These are phyloP conservation scores for Selaginella moellendorffii DNA, from an alignment of 75 land plant genomes.

Conservation along the genomic window DNA sequence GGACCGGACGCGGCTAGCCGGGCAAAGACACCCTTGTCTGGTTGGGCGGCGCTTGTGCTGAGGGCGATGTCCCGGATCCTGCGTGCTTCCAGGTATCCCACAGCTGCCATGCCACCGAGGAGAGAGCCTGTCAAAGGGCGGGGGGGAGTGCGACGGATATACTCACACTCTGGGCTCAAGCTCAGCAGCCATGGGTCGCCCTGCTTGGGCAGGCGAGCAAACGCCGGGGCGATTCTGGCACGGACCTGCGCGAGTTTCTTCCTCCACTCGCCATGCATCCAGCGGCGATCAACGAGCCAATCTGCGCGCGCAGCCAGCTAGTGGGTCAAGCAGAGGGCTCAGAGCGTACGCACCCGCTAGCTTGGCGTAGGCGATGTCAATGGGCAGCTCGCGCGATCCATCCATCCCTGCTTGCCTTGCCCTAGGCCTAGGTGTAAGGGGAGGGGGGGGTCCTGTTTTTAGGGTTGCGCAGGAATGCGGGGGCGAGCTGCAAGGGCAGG, in stretches of 20 bases:
- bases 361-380: conserved; percentile 73
- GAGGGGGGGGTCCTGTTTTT: too few species aligned
- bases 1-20: too few species aligned
- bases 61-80: conserved; percentile 41
- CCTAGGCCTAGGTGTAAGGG: too few species aligned
- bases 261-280: conserved; percentile 76
- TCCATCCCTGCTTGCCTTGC: neutral
- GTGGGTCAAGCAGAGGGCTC: neutral
- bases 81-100: conserved; percentile 79
- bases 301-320: conserved; percentile 22
- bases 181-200: conserved; percentile 56
- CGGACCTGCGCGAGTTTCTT: conserved; percentile 43
- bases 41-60: conserved; percentile 39
- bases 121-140: too few species aligned
- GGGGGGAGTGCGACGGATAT: too few species aligned
- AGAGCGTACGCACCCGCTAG: conserved; percentile 27
- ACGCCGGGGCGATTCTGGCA: conserved; percentile 35
- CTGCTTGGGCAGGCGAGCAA: conserved; percentile 46
- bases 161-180: conserved; percentile 49
- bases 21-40: conserved; percentile 78
- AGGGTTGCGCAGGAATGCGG: neutral
- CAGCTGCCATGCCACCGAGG: conserved; percentile 34
- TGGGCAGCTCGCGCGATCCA: conserved; percentile 30
- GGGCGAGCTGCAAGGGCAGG: too few species aligned
- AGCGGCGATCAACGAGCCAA: conserved; percentile 91